Base-by-base conservation (phyloP, 108 stramenopile species). In the Epithemia pelagica region DNA sequence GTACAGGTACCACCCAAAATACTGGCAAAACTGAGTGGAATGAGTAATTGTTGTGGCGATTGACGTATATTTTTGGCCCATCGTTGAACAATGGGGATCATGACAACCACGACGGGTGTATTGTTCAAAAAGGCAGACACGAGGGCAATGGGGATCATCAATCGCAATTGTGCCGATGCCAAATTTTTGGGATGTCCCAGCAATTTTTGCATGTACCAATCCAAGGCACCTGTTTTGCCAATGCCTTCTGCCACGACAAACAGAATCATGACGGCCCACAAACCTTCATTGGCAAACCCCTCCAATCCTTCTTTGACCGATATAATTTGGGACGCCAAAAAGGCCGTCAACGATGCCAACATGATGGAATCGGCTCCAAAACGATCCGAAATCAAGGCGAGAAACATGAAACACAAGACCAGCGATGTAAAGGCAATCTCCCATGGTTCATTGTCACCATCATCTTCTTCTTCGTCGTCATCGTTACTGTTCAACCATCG, bases 1-100 rank as follows among this genome's bases (percentile, higher is more conserved):
- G 94, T 95, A 63, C 90, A 91, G 1, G 89, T 92, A 58, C 94
- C 91, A 24, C 94, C 94, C 31, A 92, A 69, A 72, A 95, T 95
- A 68, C 75, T 85, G 24, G 85, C 88, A 74, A 85, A 95, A 5
- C 82, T 84, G 18, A 92, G 77, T 0, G 91, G 95, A 61, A 92
- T 79, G 62, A 95, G 60, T 20, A 91, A 78, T 69, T 95, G 95
- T 22, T 85, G 77, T 10, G 74, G 59, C 21, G 72, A 66, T 27
- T 83, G 69, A 19, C 82, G 59, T n/a, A 83, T 78, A 59, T 74
- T 84, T 53, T 82, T 81, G 2, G 72, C 76, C 95, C 95, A 95
- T 30, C 78, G 73, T 46, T 83, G 87, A 29, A 88, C 82, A 53
- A 95, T 88, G 2, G 95, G 95, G 23, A 95, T 90, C 91, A 92